Evolutionary conservation across 306 rosid genomes (phyloP), one percentile per base, ranked within the genome.

Genomic region (Cercis canadensis): DNA sequence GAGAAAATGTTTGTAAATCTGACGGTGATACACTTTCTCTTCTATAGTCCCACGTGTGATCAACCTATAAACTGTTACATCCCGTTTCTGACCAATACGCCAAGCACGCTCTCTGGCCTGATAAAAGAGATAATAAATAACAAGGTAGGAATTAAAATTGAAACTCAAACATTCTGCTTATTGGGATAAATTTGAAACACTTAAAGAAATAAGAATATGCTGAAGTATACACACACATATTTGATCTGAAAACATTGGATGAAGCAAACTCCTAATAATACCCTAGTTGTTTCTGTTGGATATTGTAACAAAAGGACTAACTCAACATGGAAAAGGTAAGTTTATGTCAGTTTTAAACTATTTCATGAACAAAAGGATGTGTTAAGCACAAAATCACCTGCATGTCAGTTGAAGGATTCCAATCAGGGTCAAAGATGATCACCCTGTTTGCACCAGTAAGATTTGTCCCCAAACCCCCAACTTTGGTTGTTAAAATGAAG

Each of bases 41-140:
- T 94, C 97, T 67, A 94, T 89, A 45, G 99, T 91, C 79, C 99
- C 97, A 36, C 96, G 88, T 11, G 96, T 94, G 69, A 94, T 91
- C 82, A 91, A 87, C 82, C 99, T 91, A 75, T 91, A 94, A 44
- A 94, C 84, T 39, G 92, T 90, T 17, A 94, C 99, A 65, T 94
- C 99, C 69, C 91, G 87, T 79, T 87, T 86, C 87, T 94, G 99
- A 84, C 99, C 99, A 63, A 94, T 91, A 73, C 99, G 91, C 99
- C 96, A 94, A 59, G 99, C 97, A 41, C 97, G 92, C 81, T 91
- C 99, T 75, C 97, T 89, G 55, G 99, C 99, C 99, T 94, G 82
- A 74, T 50, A 66, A 70, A 83, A 54, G 55, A 62, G 80, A 75
- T 29, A 34, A 49, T 47, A 68, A 64, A 53, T 80, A 70, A 74